These are phyloP conservation scores for Eucalyptus curtisii DNA, from an alignment of 345 rosid genomes.

Conservation along the genomic window DNA sequence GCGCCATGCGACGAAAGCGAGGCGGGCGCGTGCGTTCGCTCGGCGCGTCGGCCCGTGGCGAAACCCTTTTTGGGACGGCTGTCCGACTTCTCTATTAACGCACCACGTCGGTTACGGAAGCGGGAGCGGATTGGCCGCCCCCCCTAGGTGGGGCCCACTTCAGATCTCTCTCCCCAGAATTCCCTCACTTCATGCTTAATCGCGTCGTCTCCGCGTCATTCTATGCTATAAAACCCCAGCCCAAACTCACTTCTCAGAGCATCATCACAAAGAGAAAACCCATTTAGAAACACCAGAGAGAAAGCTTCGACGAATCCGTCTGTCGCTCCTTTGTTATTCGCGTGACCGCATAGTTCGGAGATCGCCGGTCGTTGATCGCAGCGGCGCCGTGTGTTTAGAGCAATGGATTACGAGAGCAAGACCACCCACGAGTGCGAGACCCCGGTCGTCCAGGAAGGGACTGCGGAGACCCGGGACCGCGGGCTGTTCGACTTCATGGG, in stretches of 20 bases:
- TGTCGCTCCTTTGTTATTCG: neutral
- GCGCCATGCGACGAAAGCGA: neutral
- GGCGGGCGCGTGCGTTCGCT: neutral
- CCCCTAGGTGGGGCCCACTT: neutral
- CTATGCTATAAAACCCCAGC: conserved; percentile 6
- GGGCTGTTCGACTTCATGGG: conserved; percentile 76
- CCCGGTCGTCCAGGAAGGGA: conserved; percentile 5
- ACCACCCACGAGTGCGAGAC: conserved; percentile 27
- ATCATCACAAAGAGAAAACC: neutral
- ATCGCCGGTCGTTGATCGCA: neutral
- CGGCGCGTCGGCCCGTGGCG: neutral
- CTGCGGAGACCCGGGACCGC: conserved; percentile 46
- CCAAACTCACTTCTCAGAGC: accelerated
- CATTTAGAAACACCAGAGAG: neutral
- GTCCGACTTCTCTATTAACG: neutral
- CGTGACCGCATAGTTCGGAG: neutral
- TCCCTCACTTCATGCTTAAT: neutral
- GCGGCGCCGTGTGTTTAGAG: neutral
- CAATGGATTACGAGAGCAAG: conserved; percentile 12
- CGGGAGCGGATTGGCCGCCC: neutral
- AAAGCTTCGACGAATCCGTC: neutral
- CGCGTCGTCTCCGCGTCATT: conserved; percentile 26
- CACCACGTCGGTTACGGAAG: conserved; percentile 15
- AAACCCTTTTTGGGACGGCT: neutral
- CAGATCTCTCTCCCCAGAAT: neutral